phyloP scores from a whole-genome alignment of 2,329 filamentous ascomycete genomes.

The Chrysoporthe austroafricana region DNA sequence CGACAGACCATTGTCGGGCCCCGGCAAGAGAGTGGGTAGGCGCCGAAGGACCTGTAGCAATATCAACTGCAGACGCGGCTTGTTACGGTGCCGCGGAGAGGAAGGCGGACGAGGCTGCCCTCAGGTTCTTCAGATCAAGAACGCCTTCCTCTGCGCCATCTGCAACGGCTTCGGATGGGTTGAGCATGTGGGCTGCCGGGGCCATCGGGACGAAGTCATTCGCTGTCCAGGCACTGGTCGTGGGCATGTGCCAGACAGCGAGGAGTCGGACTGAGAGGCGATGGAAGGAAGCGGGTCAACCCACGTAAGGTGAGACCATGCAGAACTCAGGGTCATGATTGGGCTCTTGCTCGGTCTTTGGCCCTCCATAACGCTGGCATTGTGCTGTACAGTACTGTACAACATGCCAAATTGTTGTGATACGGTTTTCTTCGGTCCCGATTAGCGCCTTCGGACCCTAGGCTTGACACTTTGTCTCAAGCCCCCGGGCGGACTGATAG shows the following conservation, averaged over 20 bases:
- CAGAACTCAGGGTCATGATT: too few relatives aligned
- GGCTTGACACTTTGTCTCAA: too few relatives aligned
- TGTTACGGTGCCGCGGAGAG: neutral
- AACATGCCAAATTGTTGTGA: too few relatives aligned
- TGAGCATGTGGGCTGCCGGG: neutral
- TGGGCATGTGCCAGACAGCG: neutral
- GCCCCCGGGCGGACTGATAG: too few relatives aligned
- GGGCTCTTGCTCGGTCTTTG: too few relatives aligned
- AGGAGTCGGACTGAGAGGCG: neutral
- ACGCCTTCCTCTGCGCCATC: neutral
- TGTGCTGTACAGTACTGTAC: too few relatives aligned
- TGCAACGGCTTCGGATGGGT: neutral
- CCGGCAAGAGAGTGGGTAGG: too few relatives aligned
- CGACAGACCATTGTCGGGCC: neutral
- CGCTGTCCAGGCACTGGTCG: neutral
- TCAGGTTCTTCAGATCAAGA: neutral
- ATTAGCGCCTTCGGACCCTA: too few relatives aligned
- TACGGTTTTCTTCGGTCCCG: too few relatives aligned
- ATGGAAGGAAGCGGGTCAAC: neutral
- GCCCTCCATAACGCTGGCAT: too few relatives aligned
- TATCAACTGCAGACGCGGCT: neutral
- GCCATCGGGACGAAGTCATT: neutral
- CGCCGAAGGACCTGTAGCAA: neutral
- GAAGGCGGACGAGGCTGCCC: neutral
- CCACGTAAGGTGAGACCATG: too few relatives aligned